Evolutionary conservation across 2,329 filamentous ascomycete species (phyloP), one percentile per base, ranked within the genome.

Genomic region (Davidsoniella neocaledoniae): DNA sequence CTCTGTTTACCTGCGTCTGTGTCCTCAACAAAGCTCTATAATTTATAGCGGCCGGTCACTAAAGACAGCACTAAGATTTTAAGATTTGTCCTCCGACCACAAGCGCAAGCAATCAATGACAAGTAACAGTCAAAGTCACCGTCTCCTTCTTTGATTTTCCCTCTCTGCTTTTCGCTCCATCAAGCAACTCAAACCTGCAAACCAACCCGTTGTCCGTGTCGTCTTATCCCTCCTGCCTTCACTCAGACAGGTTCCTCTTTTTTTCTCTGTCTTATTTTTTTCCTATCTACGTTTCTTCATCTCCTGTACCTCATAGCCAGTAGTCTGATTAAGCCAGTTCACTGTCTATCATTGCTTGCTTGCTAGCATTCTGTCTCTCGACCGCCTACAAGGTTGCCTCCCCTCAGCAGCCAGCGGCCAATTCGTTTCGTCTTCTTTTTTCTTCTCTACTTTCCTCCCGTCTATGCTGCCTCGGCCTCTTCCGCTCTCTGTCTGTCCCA

Each of bases 141-240:
- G 9, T 9, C 29, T 33, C 29, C 29, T 29, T 3, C 10, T 10
- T n/a, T 4, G 9, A n/a, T 33, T 33, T 33, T 12, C 29, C 29
- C 12, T 33, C 12, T 33, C 29, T 33, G 9, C 12, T 33, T 33
- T 29, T 33, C 29, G 29, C 29, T 33, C 29, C 12, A 12, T 33
- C 9, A 33, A 33, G 29, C 29, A 33, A 33, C 29, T 33, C 29
- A 33, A 33, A 9, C 29, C 12, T 23, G 21, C 29, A 9, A 33
- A 33, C 29, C 29, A 33, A 12, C 29, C 29, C 29, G 29, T 33
- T 12, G 29, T 33, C 29, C 44, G 36, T 29, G 44, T 46, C 29
- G 44, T 46, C 44, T 46, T 29, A 37, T 46, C 44, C 44, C 44
- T 36, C 23, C 43, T 19, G n/a, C 12, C 25, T n/a, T 21, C 12